Conservation (phyloP, 164 flowering plant genomes). For the Litsea cubeba region DNA sequence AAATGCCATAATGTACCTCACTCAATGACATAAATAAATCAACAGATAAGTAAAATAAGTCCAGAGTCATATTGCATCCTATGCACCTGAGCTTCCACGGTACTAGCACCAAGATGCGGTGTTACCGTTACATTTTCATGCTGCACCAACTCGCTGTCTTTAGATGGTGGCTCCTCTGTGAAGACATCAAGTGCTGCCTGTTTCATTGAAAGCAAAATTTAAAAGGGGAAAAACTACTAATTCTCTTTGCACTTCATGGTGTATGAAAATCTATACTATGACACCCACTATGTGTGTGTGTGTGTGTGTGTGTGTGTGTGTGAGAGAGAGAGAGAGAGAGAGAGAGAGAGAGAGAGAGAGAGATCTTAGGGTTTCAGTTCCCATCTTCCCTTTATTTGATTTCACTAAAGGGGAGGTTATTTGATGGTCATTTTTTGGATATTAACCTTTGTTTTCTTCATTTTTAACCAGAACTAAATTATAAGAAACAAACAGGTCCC, state of each 20-base stretch:
- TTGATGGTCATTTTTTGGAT: too few species aligned
- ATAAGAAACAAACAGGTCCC: too few species aligned
- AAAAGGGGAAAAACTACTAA: not conserved
- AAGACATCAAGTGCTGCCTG: conserved; percentile 92
- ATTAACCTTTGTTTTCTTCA: too few species aligned
- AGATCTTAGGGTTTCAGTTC: not conserved
- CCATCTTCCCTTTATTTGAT: too few species aligned
- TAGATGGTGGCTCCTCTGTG: conserved; percentile 68
- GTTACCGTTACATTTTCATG: conserved; percentile 70
- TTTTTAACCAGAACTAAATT: too few species aligned
- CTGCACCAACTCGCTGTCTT: conserved; percentile 57
- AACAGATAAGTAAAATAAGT: not conserved
- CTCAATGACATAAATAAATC: not conserved
- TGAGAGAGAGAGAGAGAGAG: not conserved
- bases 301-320: not conserved
- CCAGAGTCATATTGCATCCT: not conserved
- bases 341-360: not conserved
- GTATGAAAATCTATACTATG: not conserved
- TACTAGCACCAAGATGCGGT: conserved; percentile 91
- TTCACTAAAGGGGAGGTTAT: too few species aligned
- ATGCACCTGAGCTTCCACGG: conserved; percentile 81
- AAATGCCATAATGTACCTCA: not conserved
- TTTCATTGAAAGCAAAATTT: conserved; percentile 2
- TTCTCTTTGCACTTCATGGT: not conserved
- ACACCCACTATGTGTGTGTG: not conserved